phyloP scores from a whole-genome alignment of 1,284 basidiomycete genomes.

The Apiotrichum porosum region DNA sequence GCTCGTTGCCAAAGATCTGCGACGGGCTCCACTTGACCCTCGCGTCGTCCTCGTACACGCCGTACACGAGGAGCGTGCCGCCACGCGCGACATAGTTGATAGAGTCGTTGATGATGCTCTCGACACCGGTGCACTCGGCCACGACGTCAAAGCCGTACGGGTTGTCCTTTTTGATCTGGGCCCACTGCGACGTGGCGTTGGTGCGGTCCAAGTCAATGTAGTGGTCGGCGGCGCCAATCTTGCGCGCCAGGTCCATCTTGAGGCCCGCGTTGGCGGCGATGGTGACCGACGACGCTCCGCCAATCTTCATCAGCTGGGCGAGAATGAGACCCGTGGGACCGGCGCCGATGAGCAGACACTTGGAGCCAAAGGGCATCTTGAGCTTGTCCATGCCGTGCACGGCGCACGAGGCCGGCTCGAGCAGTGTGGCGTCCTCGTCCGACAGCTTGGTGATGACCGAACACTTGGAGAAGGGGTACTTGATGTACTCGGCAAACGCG shows the following conservation, averaged over 20 bases:
- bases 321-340: constrained; percentile 73
- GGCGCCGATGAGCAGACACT: constrained; percentile 63
- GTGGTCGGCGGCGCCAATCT: constrained; percentile 69
- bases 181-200: constrained; percentile 73
- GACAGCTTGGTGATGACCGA: constrained; percentile 78
- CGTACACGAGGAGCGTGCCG: constrained; percentile 52
- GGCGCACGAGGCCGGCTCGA: constrained; percentile 82
- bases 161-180: constrained; percentile 67
- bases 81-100: constrained; percentile 74
- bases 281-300: constrained; percentile 68
- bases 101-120: constrained; percentile 69
- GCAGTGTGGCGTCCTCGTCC: constrained; percentile 81
- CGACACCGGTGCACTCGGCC: constrained; percentile 78
- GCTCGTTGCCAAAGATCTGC: constrained; percentile 81
- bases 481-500: constrained; percentile 81
- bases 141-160: constrained; percentile 84
- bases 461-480: constrained; percentile 63
- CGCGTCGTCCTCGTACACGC: constrained; percentile 64
- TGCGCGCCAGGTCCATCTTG: constrained; percentile 74
- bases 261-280: constrained; percentile 79
- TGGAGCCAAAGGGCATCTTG: constrained; percentile 66
- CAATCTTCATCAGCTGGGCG: constrained; percentile 76
- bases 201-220: constrained; percentile 75
- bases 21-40: constrained; percentile 75
- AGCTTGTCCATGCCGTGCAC: constrained; percentile 84